Evolutionary conservation across 805 yeast genomes (phyloP).

Genomic region (Cyberlindnera japonica): DNA sequence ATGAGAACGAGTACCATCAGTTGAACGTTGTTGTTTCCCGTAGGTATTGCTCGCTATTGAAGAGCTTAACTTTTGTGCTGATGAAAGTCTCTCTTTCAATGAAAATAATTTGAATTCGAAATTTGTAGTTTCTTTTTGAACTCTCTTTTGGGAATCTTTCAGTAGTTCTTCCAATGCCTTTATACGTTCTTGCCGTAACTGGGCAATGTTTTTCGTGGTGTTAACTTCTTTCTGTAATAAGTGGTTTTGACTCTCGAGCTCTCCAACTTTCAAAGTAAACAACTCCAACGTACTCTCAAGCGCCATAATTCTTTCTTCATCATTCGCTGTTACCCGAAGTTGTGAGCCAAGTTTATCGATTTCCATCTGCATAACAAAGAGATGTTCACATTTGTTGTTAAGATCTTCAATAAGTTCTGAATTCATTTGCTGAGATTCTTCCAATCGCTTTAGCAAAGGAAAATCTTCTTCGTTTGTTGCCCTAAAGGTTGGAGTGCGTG

Average conservation of each 20-base stretch:
- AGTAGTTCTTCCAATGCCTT: constrained; percentile 47
- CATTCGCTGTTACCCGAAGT: constrained; percentile 21
- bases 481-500: constrained; percentile 12
- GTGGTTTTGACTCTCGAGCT: constrained; percentile 59
- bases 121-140: constrained; percentile 1
- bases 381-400: constrained; percentile 25
- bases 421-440: constrained; percentile 22
- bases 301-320: constrained; percentile 47
- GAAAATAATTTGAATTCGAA: constrained; percentile 17
- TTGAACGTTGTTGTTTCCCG: neutral
- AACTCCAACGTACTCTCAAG: constrained; percentile 57
- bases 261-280: constrained; percentile 54
- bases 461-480: neutral
- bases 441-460: constrained; percentile 10
- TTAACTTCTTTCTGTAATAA: constrained; percentile 53
- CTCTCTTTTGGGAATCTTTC: constrained; percentile 35
- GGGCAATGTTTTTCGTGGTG: constrained; percentile 52
- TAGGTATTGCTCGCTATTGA: constrained; percentile 10
- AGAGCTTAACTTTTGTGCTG: constrained; percentile 30
- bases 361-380: constrained; percentile 39
- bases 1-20: constrained; percentile 1
- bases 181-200: constrained; percentile 54
- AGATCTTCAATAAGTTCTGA: constrained; percentile 25
- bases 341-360: constrained; percentile 38
- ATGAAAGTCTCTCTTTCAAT: constrained; percentile 17